These are phyloP conservation scores for Phialophora chinensis DNA, from an alignment of 2,329 filamentous ascomycete species.

Conservation along the genomic window DNA sequence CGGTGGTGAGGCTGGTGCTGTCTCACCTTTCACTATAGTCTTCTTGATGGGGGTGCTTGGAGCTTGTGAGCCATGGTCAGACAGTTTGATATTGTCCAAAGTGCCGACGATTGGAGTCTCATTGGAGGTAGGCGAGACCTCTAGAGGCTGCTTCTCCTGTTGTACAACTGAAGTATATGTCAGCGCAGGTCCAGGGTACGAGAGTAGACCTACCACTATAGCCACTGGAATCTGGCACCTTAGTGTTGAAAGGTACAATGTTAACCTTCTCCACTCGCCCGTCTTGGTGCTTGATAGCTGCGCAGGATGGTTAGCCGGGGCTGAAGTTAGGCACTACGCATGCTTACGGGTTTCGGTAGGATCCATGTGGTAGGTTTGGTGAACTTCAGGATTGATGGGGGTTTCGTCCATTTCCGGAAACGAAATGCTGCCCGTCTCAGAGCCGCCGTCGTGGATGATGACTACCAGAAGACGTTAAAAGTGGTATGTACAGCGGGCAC, in stretches of 20 bases:
- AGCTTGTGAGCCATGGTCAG: neutral
- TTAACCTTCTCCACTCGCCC: neutral
- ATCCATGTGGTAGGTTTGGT: neutral
- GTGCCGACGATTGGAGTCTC: neutral
- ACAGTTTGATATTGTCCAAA: neutral
- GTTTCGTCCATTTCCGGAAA: slow-evolving; percentile 12
- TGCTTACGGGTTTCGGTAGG: neutral
- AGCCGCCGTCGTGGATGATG: neutral
- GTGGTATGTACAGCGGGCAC: neutral
- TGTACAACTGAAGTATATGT: neutral
- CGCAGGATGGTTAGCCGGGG: neutral
- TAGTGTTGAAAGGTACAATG: neutral
- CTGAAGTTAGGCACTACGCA: neutral
- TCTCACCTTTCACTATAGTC: neutral
- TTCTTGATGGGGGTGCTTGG: neutral
- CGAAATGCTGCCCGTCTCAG: neutral
- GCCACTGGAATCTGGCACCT: neutral
- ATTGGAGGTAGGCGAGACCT: slow-evolving; percentile 1
- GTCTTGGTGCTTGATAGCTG: slow-evolving; percentile 1
- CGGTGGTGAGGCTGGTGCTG: neutral
- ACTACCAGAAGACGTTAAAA: neutral
- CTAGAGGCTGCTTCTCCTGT: neutral
- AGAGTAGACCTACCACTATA: neutral
- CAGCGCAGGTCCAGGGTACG: neutral
- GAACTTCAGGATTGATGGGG: neutral